phyloP scores from a whole-genome alignment of 257 asterid genomes.

The Echites panduratus region DNA sequence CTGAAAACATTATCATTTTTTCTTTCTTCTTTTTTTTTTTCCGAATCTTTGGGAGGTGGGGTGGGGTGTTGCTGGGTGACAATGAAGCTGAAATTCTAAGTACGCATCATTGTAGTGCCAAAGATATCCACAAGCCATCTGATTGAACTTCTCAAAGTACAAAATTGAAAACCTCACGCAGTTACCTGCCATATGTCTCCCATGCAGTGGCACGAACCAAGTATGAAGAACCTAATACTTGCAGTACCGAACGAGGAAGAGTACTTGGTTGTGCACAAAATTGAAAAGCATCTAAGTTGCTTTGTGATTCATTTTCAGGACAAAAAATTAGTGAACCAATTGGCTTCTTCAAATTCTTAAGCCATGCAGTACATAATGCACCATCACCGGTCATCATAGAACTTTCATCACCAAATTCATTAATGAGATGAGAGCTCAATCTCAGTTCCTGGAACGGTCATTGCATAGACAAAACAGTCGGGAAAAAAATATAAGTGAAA shows the following conservation, averaged over 20 bases:
- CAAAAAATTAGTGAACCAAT: constrained; percentile 53
- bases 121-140: not conserved
- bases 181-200: constrained; percentile 96
- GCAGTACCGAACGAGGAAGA: constrained; percentile 78
- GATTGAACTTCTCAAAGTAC: not conserved
- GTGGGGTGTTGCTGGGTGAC: not conserved
- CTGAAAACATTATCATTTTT: not conserved
- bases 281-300: constrained; percentile 33
- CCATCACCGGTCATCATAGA: constrained; percentile 71
- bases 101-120: not conserved
- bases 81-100: not conserved
- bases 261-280: constrained; percentile 76
- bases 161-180: not conserved
- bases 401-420: constrained; percentile 69
- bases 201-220: constrained; percentile 88
- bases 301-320: constrained; percentile 49
- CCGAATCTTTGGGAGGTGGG: not conserved
- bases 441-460: constrained; percentile 62
- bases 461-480: constrained; percentile 16
- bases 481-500: constrained; percentile 6
- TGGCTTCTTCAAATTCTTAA: constrained; percentile 61
- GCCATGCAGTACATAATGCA: constrained; percentile 70
- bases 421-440: constrained; percentile 64
- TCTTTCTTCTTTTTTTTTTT: not conserved
- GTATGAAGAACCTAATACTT: constrained; percentile 77